Base-by-base conservation (phyloP, 108 stramenopile genomes). In the Fragilaria radians region DNA sequence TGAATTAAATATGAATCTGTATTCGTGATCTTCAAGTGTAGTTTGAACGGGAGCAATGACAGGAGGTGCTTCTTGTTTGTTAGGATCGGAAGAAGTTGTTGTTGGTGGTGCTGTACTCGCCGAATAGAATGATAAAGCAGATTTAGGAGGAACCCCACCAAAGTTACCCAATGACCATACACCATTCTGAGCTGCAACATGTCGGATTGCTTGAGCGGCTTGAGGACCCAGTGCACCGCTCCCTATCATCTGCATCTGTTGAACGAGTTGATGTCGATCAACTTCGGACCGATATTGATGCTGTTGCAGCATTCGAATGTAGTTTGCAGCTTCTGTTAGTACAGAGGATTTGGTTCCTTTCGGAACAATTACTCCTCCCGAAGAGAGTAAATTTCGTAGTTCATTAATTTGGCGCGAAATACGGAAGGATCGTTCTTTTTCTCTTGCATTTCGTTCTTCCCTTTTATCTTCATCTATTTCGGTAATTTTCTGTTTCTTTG, bases 321-420 rank as follows among this genome's bases (percentile, higher is more conserved):
- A 93, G 48, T 84, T 86, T 7, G 92, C 86, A 7, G 92, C 92
- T 52, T 93, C 88, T 0, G 84, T 86, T 3, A 93, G 72, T 5
- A 93, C 89, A 24, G 92, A 86, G 48, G 77, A 81, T 68, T 93
- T 93, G 11, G 92, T 93, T 18, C 89, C 89, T 65, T 90, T 93
- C n/a, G 85, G 85, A 30, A 93, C 88, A 58, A 84, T 85, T 21
- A 93, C 92, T 31, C 92, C 92, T 24, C 92, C 92, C 52, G 73
- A 69, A 32, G 84, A 82, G 9, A 93, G 56, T 9, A 93, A 61
- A 28, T 60, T 62, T 28, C 92, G 71, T 21, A 93, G 71, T 53
- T 89, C 88, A 36, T 83, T 80, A 46, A 93, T 93, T 63, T 93
- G 86, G 59, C 63, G 74, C 3, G 88, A 82, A 24, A 93, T 93